Base-by-base conservation (phyloP, 2,329 filamentous ascomycete genomes). In the Trichophyton mentagrophytes region DNA sequence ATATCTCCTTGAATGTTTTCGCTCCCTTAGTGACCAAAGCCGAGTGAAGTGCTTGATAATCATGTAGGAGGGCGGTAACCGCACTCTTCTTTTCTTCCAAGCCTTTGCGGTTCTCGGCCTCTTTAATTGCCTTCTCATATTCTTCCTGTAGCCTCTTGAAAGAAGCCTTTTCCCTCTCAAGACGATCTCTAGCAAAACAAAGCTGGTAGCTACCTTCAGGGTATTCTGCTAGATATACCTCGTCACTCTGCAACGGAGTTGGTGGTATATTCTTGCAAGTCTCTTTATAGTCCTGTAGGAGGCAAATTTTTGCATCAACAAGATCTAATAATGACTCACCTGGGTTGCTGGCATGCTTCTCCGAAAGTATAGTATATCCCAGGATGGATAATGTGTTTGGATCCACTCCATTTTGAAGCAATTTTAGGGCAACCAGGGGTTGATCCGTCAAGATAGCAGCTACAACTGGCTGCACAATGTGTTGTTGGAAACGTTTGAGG, bases 381-480 rank as follows among this genome's bases (percentile, higher is more conserved):
- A 64, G 40, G 6, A 67, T 69, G 0, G 81, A 80, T 44, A 89
- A 66, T 0, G 79, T 78, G 64, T 88, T 88, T 0, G 84, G 79
- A 70, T 91, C 81, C 2, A 81, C 86, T 1, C 87, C 88, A 15
- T 75, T 75, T 15, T 81, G 74, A 1, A 95, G 69, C 2, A 95
- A 77, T 46, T 80, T 74, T 3, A 82, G 67, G 0, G 82, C 83
- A 4, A 84, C 68, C 0, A 77, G 73, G n/a, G 74, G 71, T 67
- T 84, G 61, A 66, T 82, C 79, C 6, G 71, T 68, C 73, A 79
- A 13, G 2, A 80, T 72, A 2, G 89, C 88, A 2, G 78, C 61
- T 8, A 90, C 76, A 13, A 93, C 73, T 0, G 89, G 88, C 27
- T 59, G 40, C 15, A n/a, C n/a, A 30, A 30, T 13, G 9, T 49